Base-by-base conservation (phyloP, 1,139 yeast species). In the Pichia sp. region DNA sequence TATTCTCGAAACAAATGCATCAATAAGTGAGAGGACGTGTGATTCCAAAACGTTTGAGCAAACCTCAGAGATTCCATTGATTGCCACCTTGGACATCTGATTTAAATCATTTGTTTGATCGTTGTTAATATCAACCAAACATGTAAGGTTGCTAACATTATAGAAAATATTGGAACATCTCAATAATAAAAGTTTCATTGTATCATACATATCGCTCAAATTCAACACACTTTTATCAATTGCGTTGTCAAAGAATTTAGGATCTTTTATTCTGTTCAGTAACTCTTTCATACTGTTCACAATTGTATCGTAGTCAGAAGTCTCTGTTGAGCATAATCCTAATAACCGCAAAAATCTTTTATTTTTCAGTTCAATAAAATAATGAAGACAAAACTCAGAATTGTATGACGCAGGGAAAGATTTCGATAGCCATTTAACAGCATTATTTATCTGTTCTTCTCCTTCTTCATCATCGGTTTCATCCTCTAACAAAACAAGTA, bases 11-110 rank as follows among this genome's bases (percentile, higher is more conserved):
- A 54, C 51, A 11, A 56, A 60, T 64, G 63, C 15, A 0, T 75
- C 69, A 1, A 78, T 73, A 53, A 90, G 71, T 8, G 77, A 76
- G 13, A 75, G 71, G 4, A 86, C 73, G 63, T 87, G 87, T 45
- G 78, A 77, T 61, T 80, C 80, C 66, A 89, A 79, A 1, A 86
- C 81, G 16, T 79, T 78, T 0, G 97, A 96, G 49, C 80, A 75
- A 3, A 78, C 74, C 3, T 70, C 64, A 0, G 97, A 84, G 7
- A 89, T 78, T 44, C 80, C 76, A 57, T 81, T 83, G 34, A 90
- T 70, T 7, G 87, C 59, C 42, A 76, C 78, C 58, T 80, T 80
- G 0, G 90, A 78, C 1, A 72, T 63, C 1, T 69, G 62, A 34
- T 69, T 64, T 55, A 72, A 69, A 8, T 69, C 66, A 47, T 71